Percentiles rank a stretch among this genome's conserved stretches.
phyloP scores from a whole-genome alignment of 2,329 filamentous ascomycete species.

The Pleurostoma richardsiae region DNA sequence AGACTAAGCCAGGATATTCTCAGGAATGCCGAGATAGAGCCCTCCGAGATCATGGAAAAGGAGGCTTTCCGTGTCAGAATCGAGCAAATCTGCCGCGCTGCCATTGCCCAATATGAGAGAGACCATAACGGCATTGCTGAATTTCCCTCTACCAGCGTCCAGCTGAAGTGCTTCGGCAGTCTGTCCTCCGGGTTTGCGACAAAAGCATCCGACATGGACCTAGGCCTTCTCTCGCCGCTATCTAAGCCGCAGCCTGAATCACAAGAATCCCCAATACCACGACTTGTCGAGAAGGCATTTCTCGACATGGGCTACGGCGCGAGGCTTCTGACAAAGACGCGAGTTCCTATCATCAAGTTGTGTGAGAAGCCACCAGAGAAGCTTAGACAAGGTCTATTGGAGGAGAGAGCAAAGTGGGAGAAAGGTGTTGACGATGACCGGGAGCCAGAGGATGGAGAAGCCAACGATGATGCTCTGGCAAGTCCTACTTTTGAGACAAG shows the following conservation, averaged over 20 bases:
- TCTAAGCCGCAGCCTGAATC: slow-evolving; percentile 50
- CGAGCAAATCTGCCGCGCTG: slow-evolving; percentile 58
- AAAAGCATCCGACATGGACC: slow-evolving; percentile 85
- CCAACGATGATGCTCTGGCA: slow-evolving; percentile 13
- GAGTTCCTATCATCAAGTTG: slow-evolving; percentile 84
- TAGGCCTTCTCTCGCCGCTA: slow-evolving; percentile 66
- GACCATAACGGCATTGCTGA: slow-evolving; percentile 29
- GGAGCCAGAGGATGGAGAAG: slow-evolving; percentile 26
- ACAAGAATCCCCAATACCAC: slow-evolving; percentile 59
- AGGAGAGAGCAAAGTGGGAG: slow-evolving; percentile 70
- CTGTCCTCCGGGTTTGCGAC: slow-evolving; percentile 81
- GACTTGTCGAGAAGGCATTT: slow-evolving; percentile 70
- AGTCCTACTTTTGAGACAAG: slow-evolving; percentile 5
- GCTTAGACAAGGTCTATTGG: slow-evolving; percentile 55
- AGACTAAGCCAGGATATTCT: slow-evolving; percentile 43
- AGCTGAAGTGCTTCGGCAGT: slow-evolving; percentile 76
- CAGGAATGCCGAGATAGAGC: slow-evolving; percentile 55
- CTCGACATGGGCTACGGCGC: slow-evolving; percentile 70
- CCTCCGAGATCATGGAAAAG: slow-evolving; percentile 62
- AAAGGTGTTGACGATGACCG: slow-evolving; percentile 38
- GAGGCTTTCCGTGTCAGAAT: slow-evolving; percentile 63
- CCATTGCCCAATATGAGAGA: slow-evolving; percentile 48
- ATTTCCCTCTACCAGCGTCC: slow-evolving; percentile 53
- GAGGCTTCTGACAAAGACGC: slow-evolving; percentile 69
- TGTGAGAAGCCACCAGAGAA: slow-evolving; percentile 64